Conservation (phyloP, 768 basidiomycete species). For the Lactarius vividus region DNA sequence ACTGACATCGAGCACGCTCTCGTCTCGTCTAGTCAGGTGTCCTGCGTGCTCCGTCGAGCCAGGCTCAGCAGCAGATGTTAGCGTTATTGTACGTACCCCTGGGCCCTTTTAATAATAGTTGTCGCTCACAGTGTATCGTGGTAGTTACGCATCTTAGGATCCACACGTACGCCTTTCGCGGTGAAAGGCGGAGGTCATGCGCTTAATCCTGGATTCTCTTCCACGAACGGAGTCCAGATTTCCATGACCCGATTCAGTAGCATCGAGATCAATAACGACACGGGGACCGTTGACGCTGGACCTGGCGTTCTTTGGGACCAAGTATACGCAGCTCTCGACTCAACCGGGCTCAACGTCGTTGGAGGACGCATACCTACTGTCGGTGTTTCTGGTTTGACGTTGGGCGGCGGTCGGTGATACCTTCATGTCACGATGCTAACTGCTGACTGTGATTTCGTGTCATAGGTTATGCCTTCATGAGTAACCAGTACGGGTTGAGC, state of each 20-base stretch:
- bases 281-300: constrained; percentile 25
- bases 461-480: background rate
- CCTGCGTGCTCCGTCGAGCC: constrained; percentile 27
- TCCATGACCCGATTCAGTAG: constrained; percentile 29
- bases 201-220: constrained; percentile 29
- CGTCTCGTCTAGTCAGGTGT: too few species aligned
- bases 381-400: constrained; percentile 28
- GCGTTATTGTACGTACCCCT: constrained; percentile 18
- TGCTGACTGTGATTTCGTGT: background rate
- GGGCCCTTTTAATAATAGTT: too few species aligned
- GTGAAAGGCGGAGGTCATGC: constrained; percentile 28
- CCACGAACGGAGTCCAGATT: constrained; percentile 32
- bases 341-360: constrained; percentile 27
- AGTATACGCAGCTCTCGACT: constrained; percentile 25
- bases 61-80: constrained; percentile 24
- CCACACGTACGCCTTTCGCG: background rate
- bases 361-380: constrained; percentile 29
- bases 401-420: background rate
- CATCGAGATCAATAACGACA: background rate
- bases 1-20: too few species aligned
- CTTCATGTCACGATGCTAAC: background rate
- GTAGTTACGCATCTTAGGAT: constrained; percentile 23
- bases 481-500: background rate
- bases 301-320: constrained; percentile 32
- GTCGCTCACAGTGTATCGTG: background rate